Evolutionary conservation across 495 filamentous ascomycete genomes (phyloP).

Genomic region (Penicillium riverlandense): DNA sequence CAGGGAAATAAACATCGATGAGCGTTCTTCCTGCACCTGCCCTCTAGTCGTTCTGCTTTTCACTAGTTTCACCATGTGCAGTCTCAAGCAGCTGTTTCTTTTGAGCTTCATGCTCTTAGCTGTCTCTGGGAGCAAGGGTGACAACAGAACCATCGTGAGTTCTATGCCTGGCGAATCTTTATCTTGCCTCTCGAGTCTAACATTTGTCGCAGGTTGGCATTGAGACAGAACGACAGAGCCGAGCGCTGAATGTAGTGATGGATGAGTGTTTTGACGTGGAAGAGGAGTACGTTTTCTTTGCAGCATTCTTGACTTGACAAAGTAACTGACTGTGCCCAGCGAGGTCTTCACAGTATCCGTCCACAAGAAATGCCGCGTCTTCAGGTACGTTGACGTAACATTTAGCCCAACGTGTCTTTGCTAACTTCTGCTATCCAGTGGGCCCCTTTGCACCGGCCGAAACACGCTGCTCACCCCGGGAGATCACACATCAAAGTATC

Average conservation of each 20-base stretch:
- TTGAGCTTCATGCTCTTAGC: conserved; percentile 19
- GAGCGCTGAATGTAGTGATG: conserved; percentile 11
- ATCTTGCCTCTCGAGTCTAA: too few relatives aligned
- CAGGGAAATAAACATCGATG: background rate
- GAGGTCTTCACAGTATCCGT: conserved; percentile 17
- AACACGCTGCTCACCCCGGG: conserved; percentile 19
- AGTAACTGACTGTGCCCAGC: conserved; percentile 2
- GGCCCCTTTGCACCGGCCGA: conserved; percentile 19
- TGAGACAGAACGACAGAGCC: conserved; percentile 14
- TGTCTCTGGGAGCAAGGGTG: conserved; percentile 8
- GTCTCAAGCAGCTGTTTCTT: conserved; percentile 14
- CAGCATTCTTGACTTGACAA: background rate
- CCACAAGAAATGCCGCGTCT: conserved; percentile 16
- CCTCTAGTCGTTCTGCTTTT: background rate
- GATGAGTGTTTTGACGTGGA: conserved; percentile 18
- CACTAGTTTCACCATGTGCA: conserved; percentile 13
- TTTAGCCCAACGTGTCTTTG: background rate
- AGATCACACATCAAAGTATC: conserved; percentile 16
- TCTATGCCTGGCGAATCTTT: background rate
- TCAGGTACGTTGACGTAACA: conserved; percentile 14
- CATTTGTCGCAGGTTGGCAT: conserved; percentile 13
- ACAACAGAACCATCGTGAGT: conserved; percentile 9
- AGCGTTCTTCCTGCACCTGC: background rate
- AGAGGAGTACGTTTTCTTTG: conserved; percentile 14
- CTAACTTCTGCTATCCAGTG: conserved; percentile 3